These are phyloP conservation scores for Alternaria gaisen DNA, from an alignment of 2,329 filamentous ascomycete genomes.

Conservation along the genomic window DNA sequence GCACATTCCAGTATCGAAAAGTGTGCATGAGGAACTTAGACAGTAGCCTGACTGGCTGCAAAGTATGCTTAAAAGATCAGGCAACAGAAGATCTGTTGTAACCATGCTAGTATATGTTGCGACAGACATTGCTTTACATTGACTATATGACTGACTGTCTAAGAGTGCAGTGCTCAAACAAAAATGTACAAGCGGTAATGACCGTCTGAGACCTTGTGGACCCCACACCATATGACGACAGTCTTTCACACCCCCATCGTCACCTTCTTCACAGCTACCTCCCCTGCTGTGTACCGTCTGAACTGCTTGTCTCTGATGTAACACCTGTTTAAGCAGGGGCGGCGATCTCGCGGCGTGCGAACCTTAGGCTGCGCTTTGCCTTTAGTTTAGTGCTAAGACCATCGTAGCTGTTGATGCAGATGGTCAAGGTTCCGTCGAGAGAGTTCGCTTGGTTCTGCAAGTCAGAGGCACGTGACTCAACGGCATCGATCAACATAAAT, in stretches of 20 bases:
- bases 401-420: background rate
- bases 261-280: background rate
- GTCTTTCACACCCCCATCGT: background rate
- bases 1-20: too few relatives aligned
- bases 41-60: too few relatives aligned
- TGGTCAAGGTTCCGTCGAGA: background rate
- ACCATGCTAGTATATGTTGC: background rate
- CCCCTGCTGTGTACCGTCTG: background rate
- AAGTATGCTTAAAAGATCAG: background rate
- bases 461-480: constrained; percentile 2
- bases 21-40: too few relatives aligned
- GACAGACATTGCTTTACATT: background rate
- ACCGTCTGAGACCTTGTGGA: background rate
- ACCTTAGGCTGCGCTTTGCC: background rate
- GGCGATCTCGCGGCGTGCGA: background rate
- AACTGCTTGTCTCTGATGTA: background rate
- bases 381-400: background rate
- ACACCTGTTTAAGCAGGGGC: background rate
- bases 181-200: background rate
- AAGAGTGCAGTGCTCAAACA: background rate
- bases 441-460: background rate
- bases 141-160: background rate
- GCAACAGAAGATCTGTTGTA: background rate
- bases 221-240: background rate
- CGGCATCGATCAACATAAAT: background rate